Percentiles rank a stretch among this genome's conserved stretches.
These are phyloP conservation scores for Ceratobasidium sp. DNA, from an alignment of 1,284 basidiomycete genomes.

Conservation along the genomic window DNA sequence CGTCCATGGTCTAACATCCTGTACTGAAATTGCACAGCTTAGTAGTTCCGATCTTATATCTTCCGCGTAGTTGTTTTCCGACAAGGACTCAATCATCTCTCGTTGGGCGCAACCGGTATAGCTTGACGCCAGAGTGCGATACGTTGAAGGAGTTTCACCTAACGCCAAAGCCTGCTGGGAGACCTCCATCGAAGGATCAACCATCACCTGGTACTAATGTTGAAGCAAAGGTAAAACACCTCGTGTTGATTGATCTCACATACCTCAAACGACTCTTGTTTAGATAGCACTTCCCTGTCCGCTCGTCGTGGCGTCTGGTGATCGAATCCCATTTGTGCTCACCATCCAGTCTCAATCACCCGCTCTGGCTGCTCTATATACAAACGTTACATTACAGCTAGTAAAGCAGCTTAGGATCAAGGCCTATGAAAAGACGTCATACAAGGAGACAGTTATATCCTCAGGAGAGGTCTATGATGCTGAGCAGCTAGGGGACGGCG, in stretches of 20 bases:
- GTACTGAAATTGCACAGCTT: neutral
- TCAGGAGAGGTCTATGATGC: conserved; percentile 14
- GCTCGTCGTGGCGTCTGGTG: conserved; percentile 1
- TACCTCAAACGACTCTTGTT: neutral
- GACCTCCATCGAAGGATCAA: neutral
- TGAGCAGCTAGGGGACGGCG: neutral
- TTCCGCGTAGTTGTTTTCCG: conserved; percentile 10
- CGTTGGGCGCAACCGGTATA: neutral
- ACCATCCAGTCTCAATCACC: conserved; percentile 6
- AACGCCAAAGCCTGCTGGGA: neutral
- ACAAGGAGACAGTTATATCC: conserved; percentile 12
- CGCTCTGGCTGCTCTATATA: conserved; percentile 7
- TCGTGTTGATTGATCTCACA: neutral
- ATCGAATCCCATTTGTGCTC: conserved; percentile 18
- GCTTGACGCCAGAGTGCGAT: neutral
- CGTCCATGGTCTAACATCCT: neutral
- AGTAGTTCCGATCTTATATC: conserved; percentile 6
- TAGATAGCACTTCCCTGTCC: conserved; percentile 21
- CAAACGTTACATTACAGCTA: conserved; percentile 13
- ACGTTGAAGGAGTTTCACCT: conserved; percentile 13
- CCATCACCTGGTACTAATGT: neutral
- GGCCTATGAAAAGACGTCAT: neutral
- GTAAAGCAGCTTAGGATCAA: conserved; percentile 4
- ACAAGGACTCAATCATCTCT: neutral
- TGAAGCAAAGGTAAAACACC: neutral